Conservation (phyloP, 352 stramenopile species). For the Phytophthora hybrid region DNA sequence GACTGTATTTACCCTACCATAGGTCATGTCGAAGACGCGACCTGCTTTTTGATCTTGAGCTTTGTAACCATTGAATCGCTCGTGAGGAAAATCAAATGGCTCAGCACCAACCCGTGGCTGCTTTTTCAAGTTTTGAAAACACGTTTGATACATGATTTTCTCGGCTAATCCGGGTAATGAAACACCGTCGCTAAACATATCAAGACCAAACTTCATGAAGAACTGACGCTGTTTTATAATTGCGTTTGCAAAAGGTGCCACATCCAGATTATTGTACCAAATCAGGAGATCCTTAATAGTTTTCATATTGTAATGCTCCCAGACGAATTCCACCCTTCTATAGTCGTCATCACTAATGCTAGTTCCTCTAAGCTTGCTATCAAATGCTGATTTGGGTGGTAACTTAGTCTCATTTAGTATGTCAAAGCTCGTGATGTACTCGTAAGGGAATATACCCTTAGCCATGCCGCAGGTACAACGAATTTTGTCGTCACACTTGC, state of each 20-base stretch:
- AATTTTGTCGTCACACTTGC: constrained; percentile 44
- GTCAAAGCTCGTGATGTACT: constrained; percentile 41
- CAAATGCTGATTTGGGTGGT: constrained; percentile 33
- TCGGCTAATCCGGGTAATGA: neutral
- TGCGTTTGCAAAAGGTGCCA: neutral
- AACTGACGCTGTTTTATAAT: neutral
- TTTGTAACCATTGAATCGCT: neutral
- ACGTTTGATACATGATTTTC: neutral
- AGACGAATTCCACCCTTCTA: neutral
- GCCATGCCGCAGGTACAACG: constrained; percentile 6
- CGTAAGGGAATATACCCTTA: constrained; percentile 27
- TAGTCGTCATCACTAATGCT: neutral
- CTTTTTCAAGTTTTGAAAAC: neutral
- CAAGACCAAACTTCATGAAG: neutral
- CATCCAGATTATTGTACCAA: neutral
- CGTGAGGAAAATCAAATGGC: neutral
- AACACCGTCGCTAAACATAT: neutral
- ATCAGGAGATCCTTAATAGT: neutral
- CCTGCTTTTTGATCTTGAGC: neutral
- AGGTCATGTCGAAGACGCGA: neutral
- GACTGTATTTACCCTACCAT: neutral
- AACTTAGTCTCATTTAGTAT: constrained; percentile 30
- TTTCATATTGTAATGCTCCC: neutral
- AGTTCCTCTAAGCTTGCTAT: constrained; percentile 19
- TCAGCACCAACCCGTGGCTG: neutral